Evolutionary conservation across 495 filamentous ascomycete genomes (phyloP).

Genomic region (Astrothelium macrocarpum): DNA sequence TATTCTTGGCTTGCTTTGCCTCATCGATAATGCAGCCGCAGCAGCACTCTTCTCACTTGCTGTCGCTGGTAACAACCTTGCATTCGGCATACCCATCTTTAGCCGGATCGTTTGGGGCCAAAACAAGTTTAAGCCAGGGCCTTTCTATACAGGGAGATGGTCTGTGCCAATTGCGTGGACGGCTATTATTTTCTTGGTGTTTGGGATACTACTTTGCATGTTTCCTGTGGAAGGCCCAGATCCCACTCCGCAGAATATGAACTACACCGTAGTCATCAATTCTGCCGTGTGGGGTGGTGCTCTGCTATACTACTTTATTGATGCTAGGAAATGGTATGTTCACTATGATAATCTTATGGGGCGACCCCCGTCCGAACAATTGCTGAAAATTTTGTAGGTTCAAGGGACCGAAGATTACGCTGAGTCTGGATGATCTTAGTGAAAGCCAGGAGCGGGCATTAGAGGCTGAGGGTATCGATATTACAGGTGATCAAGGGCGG

Average conservation of each 20-base stretch:
- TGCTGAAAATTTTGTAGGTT: constrained; percentile 20
- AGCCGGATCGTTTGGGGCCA: constrained; percentile 54
- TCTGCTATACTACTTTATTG: constrained; percentile 46
- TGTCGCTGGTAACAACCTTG: constrained; percentile 52
- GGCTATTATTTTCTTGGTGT: constrained; percentile 46
- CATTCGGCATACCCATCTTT: constrained; percentile 56
- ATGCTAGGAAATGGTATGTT: constrained; percentile 32
- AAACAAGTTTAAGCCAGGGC: constrained; percentile 51
- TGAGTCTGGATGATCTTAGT: constrained; percentile 23
- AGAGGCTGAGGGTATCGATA: constrained; percentile 24
- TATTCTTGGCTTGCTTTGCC: constrained; percentile 48
- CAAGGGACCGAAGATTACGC: constrained; percentile 33
- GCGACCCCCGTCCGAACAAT: too few species aligned
- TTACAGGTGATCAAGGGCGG: constrained; percentile 7
- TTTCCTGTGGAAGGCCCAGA: constrained; percentile 49
- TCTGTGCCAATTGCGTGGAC: constrained; percentile 45
- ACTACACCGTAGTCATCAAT: constrained; percentile 59
- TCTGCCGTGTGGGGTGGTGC: constrained; percentile 52
- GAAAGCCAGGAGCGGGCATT: constrained; percentile 26
- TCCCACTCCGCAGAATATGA: constrained; percentile 49
- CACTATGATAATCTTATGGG: too few species aligned
- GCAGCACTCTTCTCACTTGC: constrained; percentile 54
- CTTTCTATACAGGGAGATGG: constrained; percentile 49
- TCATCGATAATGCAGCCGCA: constrained; percentile 50
- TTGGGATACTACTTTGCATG: constrained; percentile 49